These are phyloP conservation scores for Alternaria gaisen DNA, from an alignment of 2,329 filamentous ascomycete species.

Conservation along the genomic window DNA sequence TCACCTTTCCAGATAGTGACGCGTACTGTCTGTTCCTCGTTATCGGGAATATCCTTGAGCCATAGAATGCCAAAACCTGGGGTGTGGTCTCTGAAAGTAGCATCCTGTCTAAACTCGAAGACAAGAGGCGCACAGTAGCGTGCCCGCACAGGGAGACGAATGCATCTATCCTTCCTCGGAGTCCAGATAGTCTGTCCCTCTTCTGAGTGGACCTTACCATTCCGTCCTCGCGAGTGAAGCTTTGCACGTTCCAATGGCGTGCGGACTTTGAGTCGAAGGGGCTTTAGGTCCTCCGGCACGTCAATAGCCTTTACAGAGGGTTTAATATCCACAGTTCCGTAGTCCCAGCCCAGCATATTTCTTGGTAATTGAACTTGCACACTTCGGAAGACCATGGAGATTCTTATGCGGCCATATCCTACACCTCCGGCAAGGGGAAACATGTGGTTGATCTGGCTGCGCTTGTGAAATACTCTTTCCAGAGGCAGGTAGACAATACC, in stretches of 20 bases:
- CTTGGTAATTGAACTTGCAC: constrained; percentile 69
- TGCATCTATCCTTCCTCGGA: constrained; percentile 56
- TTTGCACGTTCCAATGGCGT: constrained; percentile 68
- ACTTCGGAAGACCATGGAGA: constrained; percentile 78
- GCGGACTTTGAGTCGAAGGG: constrained; percentile 66
- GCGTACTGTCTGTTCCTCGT: constrained; percentile 67
- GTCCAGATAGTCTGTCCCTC: constrained; percentile 61
- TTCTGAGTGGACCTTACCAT: constrained; percentile 39
- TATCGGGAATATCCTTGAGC: constrained; percentile 74
- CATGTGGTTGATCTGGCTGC: constrained; percentile 70
- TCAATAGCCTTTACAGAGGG: constrained; percentile 59
- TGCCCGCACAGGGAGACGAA: constrained; percentile 66
- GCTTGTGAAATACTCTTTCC: constrained; percentile 66
- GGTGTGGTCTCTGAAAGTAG: constrained; percentile 62
- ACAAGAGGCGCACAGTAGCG: constrained; percentile 67
- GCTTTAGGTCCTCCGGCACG: constrained; percentile 60
- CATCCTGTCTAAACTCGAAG: constrained; percentile 68
- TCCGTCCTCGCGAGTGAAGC: constrained; percentile 58
- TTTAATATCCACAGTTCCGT: constrained; percentile 73
- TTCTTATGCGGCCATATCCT: constrained; percentile 73
- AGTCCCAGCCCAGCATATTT: constrained; percentile 73
- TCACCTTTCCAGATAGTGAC: constrained; percentile 74
- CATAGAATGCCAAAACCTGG: constrained; percentile 71
- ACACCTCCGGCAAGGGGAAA: constrained; percentile 76
- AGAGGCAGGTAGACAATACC: constrained; percentile 76